A percentile compares a stretch with the other conserved stretches of the same genome.
Conservation (phyloP, 2,329 filamentous ascomycete genomes). For the Fusarium sp. region DNA sequence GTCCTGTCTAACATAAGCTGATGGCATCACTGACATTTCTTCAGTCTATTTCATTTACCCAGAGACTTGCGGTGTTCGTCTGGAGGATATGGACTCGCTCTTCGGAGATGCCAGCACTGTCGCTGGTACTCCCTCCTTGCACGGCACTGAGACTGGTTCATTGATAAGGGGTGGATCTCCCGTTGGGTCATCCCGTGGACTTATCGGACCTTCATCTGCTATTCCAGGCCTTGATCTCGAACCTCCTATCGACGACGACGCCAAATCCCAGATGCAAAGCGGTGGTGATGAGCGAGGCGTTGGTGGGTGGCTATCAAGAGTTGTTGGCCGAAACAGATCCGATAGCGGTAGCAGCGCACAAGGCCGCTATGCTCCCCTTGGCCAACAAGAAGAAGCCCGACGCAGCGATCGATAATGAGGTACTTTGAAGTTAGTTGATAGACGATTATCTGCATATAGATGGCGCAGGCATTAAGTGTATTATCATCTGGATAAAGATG, state of each 20-base stretch:
- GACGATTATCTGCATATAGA: conserved; percentile 55
- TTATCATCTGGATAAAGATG: conserved; percentile 34
- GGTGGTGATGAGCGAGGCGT: conserved; percentile 57
- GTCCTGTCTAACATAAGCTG: conserved; percentile 34
- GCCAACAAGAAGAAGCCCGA: conserved; percentile 55
- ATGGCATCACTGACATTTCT: conserved; percentile 15
- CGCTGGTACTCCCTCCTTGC: conserved; percentile 79
- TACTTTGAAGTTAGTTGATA: conserved; percentile 42
- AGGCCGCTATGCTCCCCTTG: conserved; percentile 57
- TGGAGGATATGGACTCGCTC: conserved; percentile 95
- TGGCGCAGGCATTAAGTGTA: conserved; percentile 41
- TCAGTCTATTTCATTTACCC: conserved; percentile 97
- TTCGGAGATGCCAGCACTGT: conserved; percentile 93
- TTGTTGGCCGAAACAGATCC: conserved; percentile 55
- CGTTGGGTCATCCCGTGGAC: conserved; percentile 76
- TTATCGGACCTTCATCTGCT: conserved; percentile 70
- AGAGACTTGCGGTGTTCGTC: conserved; percentile 91
- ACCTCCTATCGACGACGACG: conserved; percentile 71
- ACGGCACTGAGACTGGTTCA: conserved; percentile 83
- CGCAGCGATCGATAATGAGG: conserved; percentile 44
- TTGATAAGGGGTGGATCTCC: conserved; percentile 80
- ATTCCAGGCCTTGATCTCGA: conserved; percentile 88
- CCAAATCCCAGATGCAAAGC: conserved; percentile 56
- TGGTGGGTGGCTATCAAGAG: conserved; percentile 62
- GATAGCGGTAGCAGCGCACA: conserved; percentile 55